A percentile compares a stretch with the other conserved stretches of the same genome.
Evolutionary conservation across 805 yeast genomes (phyloP).

Genomic region (Ogataea sp.): DNA sequence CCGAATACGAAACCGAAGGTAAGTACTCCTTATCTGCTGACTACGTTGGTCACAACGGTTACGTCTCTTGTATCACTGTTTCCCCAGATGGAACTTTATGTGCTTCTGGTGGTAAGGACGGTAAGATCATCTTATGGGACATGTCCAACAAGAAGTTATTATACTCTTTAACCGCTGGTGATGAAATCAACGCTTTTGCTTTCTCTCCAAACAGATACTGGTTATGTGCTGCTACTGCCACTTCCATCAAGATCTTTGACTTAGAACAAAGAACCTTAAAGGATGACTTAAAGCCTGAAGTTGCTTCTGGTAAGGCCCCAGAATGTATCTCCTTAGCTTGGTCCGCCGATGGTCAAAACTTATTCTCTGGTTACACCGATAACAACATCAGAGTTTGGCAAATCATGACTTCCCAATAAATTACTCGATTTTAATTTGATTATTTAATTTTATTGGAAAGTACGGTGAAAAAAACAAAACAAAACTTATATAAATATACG

Average conservation of each 20-base stretch:
- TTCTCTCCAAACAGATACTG: conserved; percentile 99
- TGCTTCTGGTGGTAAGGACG: conserved; percentile 99
- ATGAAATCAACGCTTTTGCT: conserved; percentile 96
- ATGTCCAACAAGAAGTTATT: conserved; percentile 75
- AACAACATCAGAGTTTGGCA: conserved; percentile 99
- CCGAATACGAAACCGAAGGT: conserved; percentile 1
- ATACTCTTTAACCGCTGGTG: conserved; percentile 91
- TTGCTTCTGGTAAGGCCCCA: conserved; percentile 94
- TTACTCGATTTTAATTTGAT: conserved; percentile 4
- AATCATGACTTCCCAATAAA: conserved; percentile 78
- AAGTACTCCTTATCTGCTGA: conserved; percentile 69
- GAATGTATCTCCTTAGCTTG: conserved; percentile 97
- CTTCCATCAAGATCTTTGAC: conserved; percentile 97
- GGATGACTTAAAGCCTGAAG: conserved; percentile 98
- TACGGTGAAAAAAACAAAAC: background rate
- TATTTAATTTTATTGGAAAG: background rate
- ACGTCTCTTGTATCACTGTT: conserved; percentile 92
- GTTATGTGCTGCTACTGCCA: conserved; percentile 98
- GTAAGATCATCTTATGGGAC: conserved; percentile 98
- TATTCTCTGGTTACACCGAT: conserved; percentile 99
- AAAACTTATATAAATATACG: no score
- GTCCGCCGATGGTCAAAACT: conserved; percentile 99
- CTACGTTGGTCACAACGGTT: conserved; percentile 98
- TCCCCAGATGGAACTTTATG: conserved; percentile 99
- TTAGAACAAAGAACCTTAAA: conserved; percentile 89